Percentiles rank a stretch among this genome's conserved stretches.
Evolutionary conservation across 176 grass and related monocot genomes (phyloP).

Genomic region (Eragrostis nindensis): DNA sequence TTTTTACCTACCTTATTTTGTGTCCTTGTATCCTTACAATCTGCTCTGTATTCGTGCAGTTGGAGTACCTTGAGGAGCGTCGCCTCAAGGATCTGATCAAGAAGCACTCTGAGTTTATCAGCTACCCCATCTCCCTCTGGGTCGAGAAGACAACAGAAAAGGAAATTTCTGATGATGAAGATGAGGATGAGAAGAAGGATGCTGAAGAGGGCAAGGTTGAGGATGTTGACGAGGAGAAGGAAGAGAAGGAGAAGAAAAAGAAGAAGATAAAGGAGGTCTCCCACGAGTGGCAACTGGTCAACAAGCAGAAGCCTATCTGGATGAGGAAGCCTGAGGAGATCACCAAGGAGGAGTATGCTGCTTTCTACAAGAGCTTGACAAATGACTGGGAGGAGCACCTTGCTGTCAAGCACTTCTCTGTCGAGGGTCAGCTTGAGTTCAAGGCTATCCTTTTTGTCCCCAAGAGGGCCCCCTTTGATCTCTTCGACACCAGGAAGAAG

Average conservation of each 20-base stretch:
- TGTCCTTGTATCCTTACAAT: background rate
- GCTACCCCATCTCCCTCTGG: slow-evolving; percentile 96
- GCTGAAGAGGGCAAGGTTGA: slow-evolving; percentile 92
- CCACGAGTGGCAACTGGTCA: slow-evolving; percentile 86
- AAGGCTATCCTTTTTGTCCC: slow-evolving; percentile 96
- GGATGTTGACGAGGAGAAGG: slow-evolving; percentile 92
- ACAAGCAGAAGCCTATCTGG: slow-evolving; percentile 99
- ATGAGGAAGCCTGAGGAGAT: slow-evolving; percentile 99
- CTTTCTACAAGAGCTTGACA: slow-evolving; percentile 97
- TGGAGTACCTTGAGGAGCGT: slow-evolving; percentile 96
- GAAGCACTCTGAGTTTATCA: slow-evolving; percentile 99
- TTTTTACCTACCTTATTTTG: background rate
- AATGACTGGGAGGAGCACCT: slow-evolving; percentile 99
- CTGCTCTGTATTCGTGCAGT: slow-evolving; percentile 44
- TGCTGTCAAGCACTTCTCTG: slow-evolving; percentile 95
- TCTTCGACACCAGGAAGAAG: slow-evolving; percentile 97
- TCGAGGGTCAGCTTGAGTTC: slow-evolving; percentile 98
- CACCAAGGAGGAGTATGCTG: slow-evolving; percentile 95
- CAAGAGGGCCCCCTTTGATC: slow-evolving; percentile 93
- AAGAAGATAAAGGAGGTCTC: slow-evolving; percentile 99
- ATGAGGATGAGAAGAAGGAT: slow-evolving; percentile 97
- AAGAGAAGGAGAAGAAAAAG: slow-evolving; percentile 92
- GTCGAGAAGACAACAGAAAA: slow-evolving; percentile 96
- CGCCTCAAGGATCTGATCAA: slow-evolving; percentile 94
- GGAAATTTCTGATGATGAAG: slow-evolving; percentile 97